phyloP scores from a whole-genome alignment of 495 filamentous ascomycete species.

The Penicillium fimorum region DNA sequence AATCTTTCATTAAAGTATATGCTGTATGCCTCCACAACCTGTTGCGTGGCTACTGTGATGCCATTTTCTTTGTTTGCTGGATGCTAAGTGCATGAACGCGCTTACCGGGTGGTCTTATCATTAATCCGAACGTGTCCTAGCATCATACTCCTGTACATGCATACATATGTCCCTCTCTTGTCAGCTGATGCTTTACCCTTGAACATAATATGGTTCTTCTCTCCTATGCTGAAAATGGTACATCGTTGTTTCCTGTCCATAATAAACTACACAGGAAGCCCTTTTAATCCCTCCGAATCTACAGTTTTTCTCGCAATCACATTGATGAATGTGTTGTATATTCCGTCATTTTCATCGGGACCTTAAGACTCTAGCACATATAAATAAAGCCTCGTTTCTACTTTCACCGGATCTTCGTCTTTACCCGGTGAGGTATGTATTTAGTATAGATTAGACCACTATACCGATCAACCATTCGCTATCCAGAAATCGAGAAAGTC shows the following conservation, averaged over 20 bases:
- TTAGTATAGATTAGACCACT: neutral
- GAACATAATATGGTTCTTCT: neutral
- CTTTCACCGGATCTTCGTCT: too few species aligned
- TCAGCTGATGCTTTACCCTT: neutral
- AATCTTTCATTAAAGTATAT: neutral
- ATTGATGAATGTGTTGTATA: neutral
- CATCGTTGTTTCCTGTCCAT: neutral
- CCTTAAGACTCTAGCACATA: too few species aligned
- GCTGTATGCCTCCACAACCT: neutral
- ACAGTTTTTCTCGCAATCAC: neutral
- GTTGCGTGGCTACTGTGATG: neutral
- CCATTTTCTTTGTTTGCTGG: neutral
- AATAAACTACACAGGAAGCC: neutral
- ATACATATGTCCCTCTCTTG: neutral
- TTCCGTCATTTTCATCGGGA: too few species aligned
- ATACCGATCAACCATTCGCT: neutral
- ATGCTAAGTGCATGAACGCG: neutral
- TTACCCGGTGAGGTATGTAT: neutral
- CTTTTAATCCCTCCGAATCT: neutral
- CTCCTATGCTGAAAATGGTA: neutral
- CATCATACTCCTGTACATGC: neutral
- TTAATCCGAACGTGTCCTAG: neutral
- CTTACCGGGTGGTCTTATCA: neutral
- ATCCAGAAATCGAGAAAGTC: constrained; percentile 28
- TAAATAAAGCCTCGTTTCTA: too few species aligned